Conservation (phyloP, 345 rosid genomes). For the Noccaea caerulescens region DNA sequence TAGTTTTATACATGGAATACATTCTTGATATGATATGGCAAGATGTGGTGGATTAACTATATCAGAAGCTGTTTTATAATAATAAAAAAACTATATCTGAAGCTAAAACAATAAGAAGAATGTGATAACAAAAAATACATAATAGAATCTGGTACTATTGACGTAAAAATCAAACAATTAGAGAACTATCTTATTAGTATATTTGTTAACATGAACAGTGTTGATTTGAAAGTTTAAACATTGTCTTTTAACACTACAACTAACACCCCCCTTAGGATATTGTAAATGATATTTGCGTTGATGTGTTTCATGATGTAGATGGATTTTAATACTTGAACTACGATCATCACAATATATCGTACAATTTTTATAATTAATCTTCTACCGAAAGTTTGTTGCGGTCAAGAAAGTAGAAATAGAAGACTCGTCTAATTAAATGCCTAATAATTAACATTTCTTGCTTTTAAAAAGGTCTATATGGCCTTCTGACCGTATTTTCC, state of each 20-base stretch:
- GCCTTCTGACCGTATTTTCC: constrained; percentile 26
- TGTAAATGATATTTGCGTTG: constrained; percentile 4
- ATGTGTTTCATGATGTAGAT: constrained; percentile 14
- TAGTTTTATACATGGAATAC: no score
- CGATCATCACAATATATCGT: constrained; percentile 16
- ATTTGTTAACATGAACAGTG: no score
- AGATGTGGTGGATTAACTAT: no score
- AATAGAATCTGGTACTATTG: no score
- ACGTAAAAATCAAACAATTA: no score
- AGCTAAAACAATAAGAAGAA: no score
- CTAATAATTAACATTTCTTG: background rate
- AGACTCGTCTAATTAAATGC: constrained; percentile 16
- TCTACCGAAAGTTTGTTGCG: constrained; percentile 38
- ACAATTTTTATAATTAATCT: constrained; percentile 28
- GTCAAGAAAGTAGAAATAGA: constrained; percentile 27
- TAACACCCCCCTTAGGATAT: background rate
- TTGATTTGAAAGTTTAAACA: background rate
- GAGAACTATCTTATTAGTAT: no score
- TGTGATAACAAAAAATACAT: no score
- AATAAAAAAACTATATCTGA: no score
- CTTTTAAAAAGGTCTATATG: constrained; percentile 26
- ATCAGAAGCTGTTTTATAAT: no score
- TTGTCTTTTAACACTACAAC: background rate
- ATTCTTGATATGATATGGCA: no score
- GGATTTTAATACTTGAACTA: background rate